Evolutionary conservation across 768 basidiomycete genomes (phyloP).

Genomic region (Leucogyrophana mollusca): DNA sequence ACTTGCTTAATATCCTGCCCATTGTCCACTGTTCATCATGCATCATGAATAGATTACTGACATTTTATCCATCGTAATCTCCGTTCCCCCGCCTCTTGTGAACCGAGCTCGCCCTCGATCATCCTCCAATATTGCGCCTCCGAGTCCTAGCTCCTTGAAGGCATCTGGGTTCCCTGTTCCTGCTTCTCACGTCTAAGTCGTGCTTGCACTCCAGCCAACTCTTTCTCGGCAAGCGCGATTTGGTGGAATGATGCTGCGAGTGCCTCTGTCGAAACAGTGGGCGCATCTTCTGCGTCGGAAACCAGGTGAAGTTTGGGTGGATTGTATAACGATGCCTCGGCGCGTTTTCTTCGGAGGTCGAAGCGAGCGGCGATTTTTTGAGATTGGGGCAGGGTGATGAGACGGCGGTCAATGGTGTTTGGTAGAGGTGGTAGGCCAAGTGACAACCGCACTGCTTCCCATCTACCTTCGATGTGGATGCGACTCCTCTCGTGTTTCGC

Average conservation of each 20-base stretch:
- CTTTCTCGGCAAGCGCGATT: conserved; percentile 6
- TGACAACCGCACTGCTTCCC: conserved; percentile 29
- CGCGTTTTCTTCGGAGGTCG: conserved; percentile 18
- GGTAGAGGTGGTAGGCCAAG: conserved; percentile 27
- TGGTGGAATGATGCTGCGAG: conserved; percentile 3
- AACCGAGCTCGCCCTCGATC: background rate
- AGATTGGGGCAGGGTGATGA: background rate
- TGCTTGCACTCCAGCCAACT: background rate
- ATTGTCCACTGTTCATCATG: background rate
- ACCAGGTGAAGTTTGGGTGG: conserved; percentile 23
- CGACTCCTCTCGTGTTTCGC: background rate
- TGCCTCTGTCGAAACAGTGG: conserved; percentile 5
- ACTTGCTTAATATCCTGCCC: conserved; percentile 12
- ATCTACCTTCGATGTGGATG: conserved; percentile 27
- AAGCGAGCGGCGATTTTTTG: conserved; percentile 19
- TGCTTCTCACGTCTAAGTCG: conserved; percentile 1
- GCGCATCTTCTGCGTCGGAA: conserved; percentile 12
- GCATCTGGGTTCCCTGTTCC: conserved; percentile 2
- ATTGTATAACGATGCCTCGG: conserved; percentile 8
- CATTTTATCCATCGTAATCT: too few relatives aligned
- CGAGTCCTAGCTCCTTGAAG: background rate
- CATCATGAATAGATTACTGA: background rate
- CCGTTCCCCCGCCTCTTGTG: background rate
- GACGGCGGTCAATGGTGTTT: conserved; percentile 10
- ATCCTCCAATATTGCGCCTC: background rate